Evolutionary conservation across 495 filamentous ascomycete species (phyloP), one percentile per base, ranked within the genome.

Genomic region (Trypethelium eluteriae): DNA sequence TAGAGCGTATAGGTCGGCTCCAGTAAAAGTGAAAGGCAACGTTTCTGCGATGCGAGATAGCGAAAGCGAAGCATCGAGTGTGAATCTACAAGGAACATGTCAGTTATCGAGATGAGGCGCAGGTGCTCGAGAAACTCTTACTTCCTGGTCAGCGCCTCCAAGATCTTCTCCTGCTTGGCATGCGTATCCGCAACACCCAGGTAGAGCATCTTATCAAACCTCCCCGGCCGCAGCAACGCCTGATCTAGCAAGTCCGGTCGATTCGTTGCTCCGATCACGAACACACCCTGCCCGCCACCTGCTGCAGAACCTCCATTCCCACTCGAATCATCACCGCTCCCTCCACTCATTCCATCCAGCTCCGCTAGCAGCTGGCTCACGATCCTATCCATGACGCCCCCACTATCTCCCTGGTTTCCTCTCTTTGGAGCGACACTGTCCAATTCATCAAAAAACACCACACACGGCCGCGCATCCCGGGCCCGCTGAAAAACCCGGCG

Each of bases 121-220:
- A 53, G 12, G 39, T n/a, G 63, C 11, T 18, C 38, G 12, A 41
- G 59, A 38, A 50, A 34, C 5, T 81, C 86, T 62, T 82, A 90
- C 88, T 98, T 98, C 72, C 94, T 82, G 9, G 94, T 97, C 69
- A 98, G 77, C 9, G 94, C 94, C 76, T 97, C 91, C 76, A 98
- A 80, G 70, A 98, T 98, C 3, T 85, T 97, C 61, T 90, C 83
- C 76, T 98, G 94, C 79, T 97, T 97, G 10, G 96, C 89, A 74
- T 98, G 95, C 14, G 94, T 97, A 76, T 98, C 94, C 35, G 90
- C 93, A 1, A 98, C 90, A 12, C 94, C 94, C 35, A 98, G 82
- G 73, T 97, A 98, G 47, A 98, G 85, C 95, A 98, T 98, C 83
- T 98, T 98, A 74, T 98, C 94, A 73, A 98, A 98, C 66, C 94